phyloP scores from a whole-genome alignment of 2,329 filamentous ascomycete genomes.

The Fusarium sp. region DNA sequence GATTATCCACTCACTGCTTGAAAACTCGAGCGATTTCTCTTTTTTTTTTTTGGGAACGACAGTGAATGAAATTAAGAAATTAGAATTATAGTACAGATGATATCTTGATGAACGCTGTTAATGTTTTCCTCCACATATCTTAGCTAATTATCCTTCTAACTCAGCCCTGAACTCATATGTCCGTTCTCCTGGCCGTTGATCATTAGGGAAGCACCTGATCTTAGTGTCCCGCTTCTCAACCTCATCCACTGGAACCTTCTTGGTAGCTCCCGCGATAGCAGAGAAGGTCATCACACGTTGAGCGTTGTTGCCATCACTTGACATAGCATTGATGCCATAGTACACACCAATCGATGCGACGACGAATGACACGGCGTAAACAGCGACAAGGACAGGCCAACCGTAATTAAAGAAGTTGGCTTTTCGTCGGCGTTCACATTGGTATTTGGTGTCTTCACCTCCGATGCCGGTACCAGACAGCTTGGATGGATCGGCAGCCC shows the following conservation, averaged over 20 bases:
- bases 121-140: not conserved
- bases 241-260: constrained; percentile 19
- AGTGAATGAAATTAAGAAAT: not conserved
- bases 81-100: not conserved
- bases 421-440: constrained; percentile 14
- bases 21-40: not conserved
- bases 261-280: constrained; percentile 27
- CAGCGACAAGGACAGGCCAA: constrained; percentile 2
- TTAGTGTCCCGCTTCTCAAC: constrained; percentile 12
- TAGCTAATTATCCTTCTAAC: constrained; percentile 2
- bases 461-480: constrained; percentile 5
- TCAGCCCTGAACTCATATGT: constrained; percentile 29
- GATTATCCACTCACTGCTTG: accelerated
- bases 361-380: constrained; percentile 16
- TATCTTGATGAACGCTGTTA: not conserved
- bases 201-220: constrained; percentile 24
- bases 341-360: constrained; percentile 26
- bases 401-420: constrained; percentile 31
- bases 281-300: constrained; percentile 34
- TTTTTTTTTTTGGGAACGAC: not conserved
- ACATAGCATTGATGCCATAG: constrained; percentile 25
- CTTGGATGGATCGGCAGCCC: constrained; percentile 26
- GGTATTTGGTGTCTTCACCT: constrained; percentile 2
- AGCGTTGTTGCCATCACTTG: constrained; percentile 4
- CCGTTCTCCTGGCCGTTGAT: not conserved